phyloP scores from a whole-genome alignment of 192 early-diverging fungal genomes.

The Neocallimastix lanati region DNA sequence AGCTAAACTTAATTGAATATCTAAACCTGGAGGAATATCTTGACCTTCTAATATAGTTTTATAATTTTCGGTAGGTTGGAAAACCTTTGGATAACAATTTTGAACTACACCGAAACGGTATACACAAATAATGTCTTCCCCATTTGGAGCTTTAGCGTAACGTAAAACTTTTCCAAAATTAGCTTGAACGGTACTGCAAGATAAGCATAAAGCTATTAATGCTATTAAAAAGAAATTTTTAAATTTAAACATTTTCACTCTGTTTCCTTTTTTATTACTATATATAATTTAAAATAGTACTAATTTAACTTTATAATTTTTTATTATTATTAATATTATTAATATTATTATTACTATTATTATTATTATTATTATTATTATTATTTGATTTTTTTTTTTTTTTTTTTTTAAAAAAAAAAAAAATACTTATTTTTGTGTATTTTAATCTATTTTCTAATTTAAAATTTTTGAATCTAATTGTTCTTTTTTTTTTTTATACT shows the following conservation, averaged over 20 bases:
- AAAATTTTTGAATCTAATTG: too few species aligned
- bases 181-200: not conserved
- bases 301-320: too few species aligned
- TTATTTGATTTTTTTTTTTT: too few species aligned
- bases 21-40: conserved; percentile 37
- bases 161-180: not conserved
- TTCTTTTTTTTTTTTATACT: too few species aligned
- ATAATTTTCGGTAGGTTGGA: conserved; percentile 36
- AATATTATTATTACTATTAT: too few species aligned
- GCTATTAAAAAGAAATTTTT: not conserved
- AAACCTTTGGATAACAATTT: conserved; percentile 35
- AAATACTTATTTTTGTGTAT: too few species aligned
- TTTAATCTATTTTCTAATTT: too few species aligned
- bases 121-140: not conserved
- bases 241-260: not conserved
- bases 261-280: too few species aligned
- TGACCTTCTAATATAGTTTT: conserved; percentile 35
- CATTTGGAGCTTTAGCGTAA: not conserved
- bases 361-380: too few species aligned
- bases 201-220: not conserved
- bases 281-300: too few species aligned
- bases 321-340: too few species aligned
- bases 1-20: conserved; percentile 39
- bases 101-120: not conserved
- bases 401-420: too few species aligned